These are phyloP conservation scores for Rubia balearica DNA, from an alignment of 305 asterid genomes.

Conservation along the genomic window DNA sequence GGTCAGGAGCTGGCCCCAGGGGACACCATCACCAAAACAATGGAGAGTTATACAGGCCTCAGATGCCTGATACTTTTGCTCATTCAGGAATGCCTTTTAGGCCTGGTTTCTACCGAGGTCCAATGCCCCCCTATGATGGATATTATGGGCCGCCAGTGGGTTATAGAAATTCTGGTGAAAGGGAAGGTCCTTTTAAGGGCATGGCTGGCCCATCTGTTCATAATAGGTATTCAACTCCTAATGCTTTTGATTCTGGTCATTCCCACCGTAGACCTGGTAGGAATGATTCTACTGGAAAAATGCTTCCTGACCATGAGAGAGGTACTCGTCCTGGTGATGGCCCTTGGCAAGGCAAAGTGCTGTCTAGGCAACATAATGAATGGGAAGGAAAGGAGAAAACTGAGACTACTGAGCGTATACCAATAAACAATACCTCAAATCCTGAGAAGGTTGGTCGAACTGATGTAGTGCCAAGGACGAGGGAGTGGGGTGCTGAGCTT, in stretches of 20 bases:
- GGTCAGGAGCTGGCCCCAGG: slow-evolving; percentile 62
- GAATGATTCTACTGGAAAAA: slow-evolving; percentile 40
- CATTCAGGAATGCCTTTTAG: slow-evolving; percentile 76
- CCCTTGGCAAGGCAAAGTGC: slow-evolving; percentile 39
- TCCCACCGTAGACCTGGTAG: slow-evolving; percentile 46
- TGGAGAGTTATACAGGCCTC: slow-evolving; percentile 79
- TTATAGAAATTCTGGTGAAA: slow-evolving; percentile 53
- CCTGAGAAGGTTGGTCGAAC: slow-evolving; percentile 36
- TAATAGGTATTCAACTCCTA: slow-evolving; percentile 49
- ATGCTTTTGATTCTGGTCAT: slow-evolving; percentile 44
- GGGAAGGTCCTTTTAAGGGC: slow-evolving; percentile 69
- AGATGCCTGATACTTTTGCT: slow-evolving; percentile 62
- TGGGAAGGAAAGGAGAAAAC: slow-evolving; percentile 49
- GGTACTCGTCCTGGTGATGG: slow-evolving; percentile 41
- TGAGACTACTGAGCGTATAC: slow-evolving; percentile 37
- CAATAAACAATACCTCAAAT: slow-evolving; percentile 26
- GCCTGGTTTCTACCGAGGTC: slow-evolving; percentile 87
- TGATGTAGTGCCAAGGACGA: slow-evolving; percentile 27
- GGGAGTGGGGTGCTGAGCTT: slow-evolving; percentile 82
- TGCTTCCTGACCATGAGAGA: slow-evolving; percentile 39
- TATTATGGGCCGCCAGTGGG: slow-evolving; percentile 90
- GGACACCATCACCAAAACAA: slow-evolving; percentile 72
- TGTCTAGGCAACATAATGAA: slow-evolving; percentile 42
- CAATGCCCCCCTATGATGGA: slow-evolving; percentile 66
- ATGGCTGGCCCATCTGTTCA: slow-evolving; percentile 54